phyloP scores from a whole-genome alignment of 805 yeast genomes.

The Sugiyamaella smithiae region DNA sequence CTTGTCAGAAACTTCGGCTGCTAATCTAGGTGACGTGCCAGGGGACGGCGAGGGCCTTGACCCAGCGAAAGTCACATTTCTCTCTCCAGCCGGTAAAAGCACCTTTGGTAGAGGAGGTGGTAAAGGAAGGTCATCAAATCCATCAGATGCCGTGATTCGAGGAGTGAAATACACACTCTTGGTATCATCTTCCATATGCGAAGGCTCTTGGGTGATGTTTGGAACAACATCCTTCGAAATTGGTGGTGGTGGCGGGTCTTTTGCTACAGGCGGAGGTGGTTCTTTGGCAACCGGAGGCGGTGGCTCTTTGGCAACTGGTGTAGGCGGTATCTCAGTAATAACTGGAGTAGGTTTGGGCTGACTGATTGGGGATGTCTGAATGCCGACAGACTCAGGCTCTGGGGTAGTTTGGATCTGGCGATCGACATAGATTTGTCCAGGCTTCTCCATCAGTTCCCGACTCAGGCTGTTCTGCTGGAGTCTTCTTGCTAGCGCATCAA shows the following conservation, averaged over 20 bases:
- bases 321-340: background rate
- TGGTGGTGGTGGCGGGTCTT: background rate
- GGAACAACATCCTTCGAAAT: background rate
- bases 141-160: background rate
- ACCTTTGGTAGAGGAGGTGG: constrained; percentile 1
- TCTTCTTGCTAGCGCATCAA: constrained; percentile 19
- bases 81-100: background rate
- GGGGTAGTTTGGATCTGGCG: constrained; percentile 10
- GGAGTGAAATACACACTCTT: constrained; percentile 22
- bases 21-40: background rate
- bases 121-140: background rate
- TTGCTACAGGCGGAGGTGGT: background rate
- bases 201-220: background rate
- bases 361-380: background rate
- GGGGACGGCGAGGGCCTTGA: background rate
- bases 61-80: background rate
- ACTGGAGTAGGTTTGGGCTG: background rate
- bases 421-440: constrained; percentile 9
- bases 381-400: constrained; percentile 1
- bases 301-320: background rate
- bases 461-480: constrained; percentile 8
- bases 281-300: constrained; percentile 7
- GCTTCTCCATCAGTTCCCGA: background rate
- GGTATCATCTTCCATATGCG: constrained; percentile 13
- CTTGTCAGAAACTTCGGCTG: background rate